Evolutionary conservation across 2,329 filamentous ascomycete species (phyloP).

Genomic region (Stylonectria norvegica): DNA sequence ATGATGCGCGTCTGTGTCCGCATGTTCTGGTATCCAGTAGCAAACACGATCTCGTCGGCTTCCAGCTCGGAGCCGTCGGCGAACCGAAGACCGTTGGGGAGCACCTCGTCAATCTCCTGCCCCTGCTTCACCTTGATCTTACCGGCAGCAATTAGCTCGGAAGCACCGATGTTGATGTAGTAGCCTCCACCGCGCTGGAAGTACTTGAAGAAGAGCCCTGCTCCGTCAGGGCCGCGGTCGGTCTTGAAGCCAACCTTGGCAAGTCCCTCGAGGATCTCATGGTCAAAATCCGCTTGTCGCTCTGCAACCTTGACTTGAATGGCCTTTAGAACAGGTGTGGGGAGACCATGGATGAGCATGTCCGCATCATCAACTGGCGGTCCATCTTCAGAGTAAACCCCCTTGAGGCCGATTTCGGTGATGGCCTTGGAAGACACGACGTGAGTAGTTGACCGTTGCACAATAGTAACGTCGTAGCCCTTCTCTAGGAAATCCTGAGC

Average conservation of each 20-base stretch:
- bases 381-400: slow-evolving; percentile 47
- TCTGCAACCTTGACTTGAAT: slow-evolving; percentile 46
- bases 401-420: slow-evolving; percentile 50
- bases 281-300: slow-evolving; percentile 35
- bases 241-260: slow-evolving; percentile 57
- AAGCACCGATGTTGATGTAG: slow-evolving; percentile 66
- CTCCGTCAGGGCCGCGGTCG: slow-evolving; percentile 54
- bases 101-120: slow-evolving; percentile 51
- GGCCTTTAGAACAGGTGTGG: slow-evolving; percentile 58
- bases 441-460: slow-evolving; percentile 64
- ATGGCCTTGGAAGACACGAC: slow-evolving; percentile 57
- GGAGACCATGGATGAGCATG: slow-evolving; percentile 54
- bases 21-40: slow-evolving; percentile 68
- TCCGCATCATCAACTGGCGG: slow-evolving; percentile 66
- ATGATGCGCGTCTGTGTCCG: slow-evolving; percentile 57
- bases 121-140: slow-evolving; percentile 62
- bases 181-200: slow-evolving; percentile 65
- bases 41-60: slow-evolving; percentile 62
- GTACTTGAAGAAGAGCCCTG: slow-evolving; percentile 60
- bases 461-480: slow-evolving; percentile 65
- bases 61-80: slow-evolving; percentile 54
- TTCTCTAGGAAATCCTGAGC: slow-evolving; percentile 65
- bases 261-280: slow-evolving; percentile 42
- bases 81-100: slow-evolving; percentile 43
- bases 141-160: slow-evolving; percentile 58